These are phyloP conservation scores for Phytophthora boehmeriae DNA, from an alignment of 352 stramenopile species.

Conservation along the genomic window DNA sequence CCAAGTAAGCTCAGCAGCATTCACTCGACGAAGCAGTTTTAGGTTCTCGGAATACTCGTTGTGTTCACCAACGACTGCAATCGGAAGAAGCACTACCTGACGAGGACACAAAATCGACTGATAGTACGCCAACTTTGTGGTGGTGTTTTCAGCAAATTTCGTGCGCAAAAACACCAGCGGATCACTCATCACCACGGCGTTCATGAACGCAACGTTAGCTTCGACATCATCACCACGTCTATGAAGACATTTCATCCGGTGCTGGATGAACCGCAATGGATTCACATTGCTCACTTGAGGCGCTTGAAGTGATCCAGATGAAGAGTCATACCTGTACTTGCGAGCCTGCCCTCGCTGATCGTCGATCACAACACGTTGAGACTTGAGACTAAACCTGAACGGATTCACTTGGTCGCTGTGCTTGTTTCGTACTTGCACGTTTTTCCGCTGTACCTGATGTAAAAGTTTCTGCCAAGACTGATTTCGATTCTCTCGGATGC, in stretches of 20 bases:
- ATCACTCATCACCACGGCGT: constrained; percentile 37
- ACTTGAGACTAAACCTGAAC: constrained; percentile 11
- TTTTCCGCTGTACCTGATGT: neutral
- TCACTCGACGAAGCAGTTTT: constrained; percentile 4
- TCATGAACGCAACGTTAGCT: constrained; percentile 35
- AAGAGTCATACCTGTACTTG: constrained; percentile 8
- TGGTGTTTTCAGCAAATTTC: neutral
- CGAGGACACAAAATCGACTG: constrained; percentile 6
- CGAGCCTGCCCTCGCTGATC: constrained; percentile 9
- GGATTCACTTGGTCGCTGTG: constrained; percentile 3
- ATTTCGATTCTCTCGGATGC: constrained; percentile 23
- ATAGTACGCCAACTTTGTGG: constrained; percentile 15
- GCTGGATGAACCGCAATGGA: constrained; percentile 16
- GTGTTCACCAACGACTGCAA: neutral
- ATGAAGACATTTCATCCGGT: constrained; percentile 21
- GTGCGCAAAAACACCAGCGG: constrained; percentile 28
- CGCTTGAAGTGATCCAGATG: constrained; percentile 7
- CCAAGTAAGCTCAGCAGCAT: constrained; percentile 7
- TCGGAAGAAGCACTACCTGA: constrained; percentile 13
- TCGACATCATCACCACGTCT: constrained; percentile 12
- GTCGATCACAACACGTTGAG: constrained; percentile 6
- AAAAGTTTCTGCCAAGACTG: constrained; percentile 7
- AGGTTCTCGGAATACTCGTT: constrained; percentile 18
- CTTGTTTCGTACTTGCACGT: neutral
- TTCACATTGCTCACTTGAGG: neutral